These are phyloP conservation scores for Wickerhamiella vanderwaltii DNA, from an alignment of 805 yeast species.

Conservation along the genomic window DNA sequence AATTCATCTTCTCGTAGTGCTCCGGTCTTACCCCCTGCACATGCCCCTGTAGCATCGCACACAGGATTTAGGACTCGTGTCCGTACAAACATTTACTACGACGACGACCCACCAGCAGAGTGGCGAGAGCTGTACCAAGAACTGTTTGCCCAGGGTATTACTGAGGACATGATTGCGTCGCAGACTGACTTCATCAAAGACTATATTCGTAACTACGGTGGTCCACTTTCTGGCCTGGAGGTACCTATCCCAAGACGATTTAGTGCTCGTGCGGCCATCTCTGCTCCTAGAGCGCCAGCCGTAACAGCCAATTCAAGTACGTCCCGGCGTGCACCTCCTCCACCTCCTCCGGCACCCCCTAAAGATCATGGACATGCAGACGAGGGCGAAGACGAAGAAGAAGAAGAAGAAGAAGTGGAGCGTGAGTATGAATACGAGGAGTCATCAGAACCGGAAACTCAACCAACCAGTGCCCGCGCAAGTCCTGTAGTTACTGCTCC, in stretches of 20 bases:
- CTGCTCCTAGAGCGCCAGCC: constrained; percentile 15
- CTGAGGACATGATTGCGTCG: constrained; percentile 82
- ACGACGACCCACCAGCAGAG: constrained; percentile 69
- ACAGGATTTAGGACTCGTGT: constrained; percentile 13
- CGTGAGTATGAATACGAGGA: neutral
- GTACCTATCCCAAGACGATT: constrained; percentile 66
- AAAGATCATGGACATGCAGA: neutral
- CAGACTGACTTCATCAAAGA: constrained; percentile 72
- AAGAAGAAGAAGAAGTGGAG: neutral
- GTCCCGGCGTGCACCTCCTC: constrained; percentile 25
- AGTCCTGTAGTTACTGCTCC: constrained; percentile 1
- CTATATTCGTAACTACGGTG: constrained; percentile 61
- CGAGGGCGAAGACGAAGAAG: constrained; percentile 1
- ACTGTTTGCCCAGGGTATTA: constrained; percentile 63
- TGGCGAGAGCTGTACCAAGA: constrained; percentile 68
- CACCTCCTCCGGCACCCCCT: constrained; percentile 31
- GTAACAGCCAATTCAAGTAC: neutral
- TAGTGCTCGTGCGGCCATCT: constrained; percentile 19
- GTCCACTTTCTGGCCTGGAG: constrained; percentile 69
- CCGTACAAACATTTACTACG: constrained; percentile 43
- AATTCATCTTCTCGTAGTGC: constrained; percentile 7
- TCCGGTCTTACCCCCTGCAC: neutral
- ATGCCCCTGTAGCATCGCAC: neutral
- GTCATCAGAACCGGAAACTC: no score
- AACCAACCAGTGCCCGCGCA: neutral